These are phyloP conservation scores for Syzygium malaccense DNA, from an alignment of 441 rosid species.

Conservation along the genomic window DNA sequence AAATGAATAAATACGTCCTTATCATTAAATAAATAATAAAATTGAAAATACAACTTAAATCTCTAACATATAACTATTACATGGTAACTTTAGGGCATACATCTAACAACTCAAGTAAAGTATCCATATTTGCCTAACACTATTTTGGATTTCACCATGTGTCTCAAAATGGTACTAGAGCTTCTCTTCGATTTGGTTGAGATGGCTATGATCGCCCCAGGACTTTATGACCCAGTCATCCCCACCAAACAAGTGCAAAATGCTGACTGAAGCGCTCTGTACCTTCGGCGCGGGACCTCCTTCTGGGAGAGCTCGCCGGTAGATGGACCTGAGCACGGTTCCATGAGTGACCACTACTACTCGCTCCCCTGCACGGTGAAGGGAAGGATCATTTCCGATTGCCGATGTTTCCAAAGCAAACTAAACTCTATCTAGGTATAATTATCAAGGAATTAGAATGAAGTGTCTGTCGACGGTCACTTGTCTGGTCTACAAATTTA, in stretches of 20 bases:
- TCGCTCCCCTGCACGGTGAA: slow-evolving; percentile 47
- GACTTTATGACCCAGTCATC: slow-evolving; percentile 44
- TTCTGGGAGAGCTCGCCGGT: slow-evolving; percentile 51
- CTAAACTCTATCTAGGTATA: background rate
- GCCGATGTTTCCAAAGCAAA: background rate
- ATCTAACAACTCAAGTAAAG: background rate
- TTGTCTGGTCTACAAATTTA: background rate
- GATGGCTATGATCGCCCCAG: slow-evolving; percentile 62
- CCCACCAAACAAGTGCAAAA: slow-evolving; percentile 37
- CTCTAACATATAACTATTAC: no score
- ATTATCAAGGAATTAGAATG: background rate
- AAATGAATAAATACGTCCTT: no score
- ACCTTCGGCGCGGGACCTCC: slow-evolving; percentile 32
- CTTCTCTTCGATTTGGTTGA: slow-evolving; percentile 26
- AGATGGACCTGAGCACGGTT: background rate
- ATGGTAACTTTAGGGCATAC: no score
- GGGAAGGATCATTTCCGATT: background rate
- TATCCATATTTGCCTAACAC: background rate
- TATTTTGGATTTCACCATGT: background rate
- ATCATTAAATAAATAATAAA: no score
- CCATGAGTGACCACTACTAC: background rate
- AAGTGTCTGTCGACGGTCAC: background rate
- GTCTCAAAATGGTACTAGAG: background rate
- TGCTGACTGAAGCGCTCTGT: slow-evolving; percentile 53
- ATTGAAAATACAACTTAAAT: no score